Evolutionary conservation across 2,329 filamentous ascomycete species (phyloP).

Genomic region (Paraphaeosphaeria sporulosa): DNA sequence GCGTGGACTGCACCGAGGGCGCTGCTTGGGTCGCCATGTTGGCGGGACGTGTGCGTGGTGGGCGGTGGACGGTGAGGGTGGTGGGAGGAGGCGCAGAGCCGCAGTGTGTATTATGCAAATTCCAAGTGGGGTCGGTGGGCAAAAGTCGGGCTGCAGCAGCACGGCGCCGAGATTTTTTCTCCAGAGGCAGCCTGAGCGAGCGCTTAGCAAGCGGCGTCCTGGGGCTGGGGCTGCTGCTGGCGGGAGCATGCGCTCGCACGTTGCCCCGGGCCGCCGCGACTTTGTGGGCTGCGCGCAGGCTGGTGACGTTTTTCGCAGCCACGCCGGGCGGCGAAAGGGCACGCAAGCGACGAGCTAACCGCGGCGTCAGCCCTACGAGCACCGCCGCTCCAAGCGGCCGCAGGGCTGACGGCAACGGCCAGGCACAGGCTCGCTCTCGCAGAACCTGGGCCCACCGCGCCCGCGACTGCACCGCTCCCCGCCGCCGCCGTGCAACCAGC

Average conservation of each 20-base stretch:
- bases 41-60: not conserved
- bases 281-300: not conserved
- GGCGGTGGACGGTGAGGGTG: not conserved
- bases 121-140: constrained; percentile 10
- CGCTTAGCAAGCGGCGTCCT: not conserved
- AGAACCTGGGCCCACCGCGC: too few relatives aligned
- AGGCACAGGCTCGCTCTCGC: too few relatives aligned
- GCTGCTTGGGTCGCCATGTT: constrained; percentile 45
- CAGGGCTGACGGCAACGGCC: too few relatives aligned
- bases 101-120: constrained; percentile 1
- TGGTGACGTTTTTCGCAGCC: constrained; percentile 6
- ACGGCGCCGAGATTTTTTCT: not conserved
- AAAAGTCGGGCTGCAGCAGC: not conserved
- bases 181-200: not conserved
- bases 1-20: constrained; percentile 52
- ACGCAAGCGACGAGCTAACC: not conserved
- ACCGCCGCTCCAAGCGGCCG: not conserved
- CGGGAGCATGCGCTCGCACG: not conserved
- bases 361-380: constrained; percentile 2
- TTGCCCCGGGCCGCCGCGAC: not conserved
- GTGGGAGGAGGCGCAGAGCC: not conserved
- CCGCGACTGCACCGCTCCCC: not conserved
- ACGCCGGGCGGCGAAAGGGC: not conserved
- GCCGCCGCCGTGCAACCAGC: not conserved
- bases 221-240: not conserved